These are phyloP conservation scores for Barbatosphaeria neglecta DNA, from an alignment of 495 filamentous ascomycete species.

Conservation along the genomic window DNA sequence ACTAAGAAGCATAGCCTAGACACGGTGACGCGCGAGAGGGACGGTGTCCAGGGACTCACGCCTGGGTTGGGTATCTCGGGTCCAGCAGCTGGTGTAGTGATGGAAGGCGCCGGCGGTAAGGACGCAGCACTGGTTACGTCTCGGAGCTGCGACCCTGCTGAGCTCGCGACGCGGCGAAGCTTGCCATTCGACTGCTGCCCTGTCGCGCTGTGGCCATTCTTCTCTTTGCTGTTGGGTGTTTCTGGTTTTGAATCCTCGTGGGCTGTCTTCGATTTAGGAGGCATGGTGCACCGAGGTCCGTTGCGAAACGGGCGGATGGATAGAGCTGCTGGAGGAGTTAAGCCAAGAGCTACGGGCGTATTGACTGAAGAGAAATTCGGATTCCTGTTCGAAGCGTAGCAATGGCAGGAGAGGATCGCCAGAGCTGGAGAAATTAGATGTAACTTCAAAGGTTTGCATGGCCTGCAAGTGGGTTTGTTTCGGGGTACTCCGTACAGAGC, in stretches of 20 bases:
- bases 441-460: too few species aligned
- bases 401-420: too few species aligned
- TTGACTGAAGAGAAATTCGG: too few species aligned
- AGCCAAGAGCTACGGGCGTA: too few species aligned
- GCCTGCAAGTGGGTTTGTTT: too few species aligned
- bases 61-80: constrained; percentile 15
- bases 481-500: too few species aligned
- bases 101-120: constrained; percentile 7
- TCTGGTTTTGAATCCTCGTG: constrained; percentile 39
- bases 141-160: constrained; percentile 28
- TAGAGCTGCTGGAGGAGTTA: too few species aligned
- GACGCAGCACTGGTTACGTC: constrained; percentile 22
- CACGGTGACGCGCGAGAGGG: neutral
- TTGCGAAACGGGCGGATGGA: too few species aligned
- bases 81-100: neutral
- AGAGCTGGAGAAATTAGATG: too few species aligned
- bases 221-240: constrained; percentile 28
- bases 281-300: constrained; percentile 11
- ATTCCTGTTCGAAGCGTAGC: too few species aligned
- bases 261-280: constrained; percentile 18
- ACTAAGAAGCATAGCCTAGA: neutral
- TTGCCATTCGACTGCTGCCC: constrained; percentile 31
- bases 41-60: constrained; percentile 9
- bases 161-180: constrained; percentile 33
- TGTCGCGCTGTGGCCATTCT: constrained; percentile 23